These are phyloP conservation scores for Haplographium delicatum DNA, from an alignment of 495 filamentous ascomycete genomes.

Conservation along the genomic window DNA sequence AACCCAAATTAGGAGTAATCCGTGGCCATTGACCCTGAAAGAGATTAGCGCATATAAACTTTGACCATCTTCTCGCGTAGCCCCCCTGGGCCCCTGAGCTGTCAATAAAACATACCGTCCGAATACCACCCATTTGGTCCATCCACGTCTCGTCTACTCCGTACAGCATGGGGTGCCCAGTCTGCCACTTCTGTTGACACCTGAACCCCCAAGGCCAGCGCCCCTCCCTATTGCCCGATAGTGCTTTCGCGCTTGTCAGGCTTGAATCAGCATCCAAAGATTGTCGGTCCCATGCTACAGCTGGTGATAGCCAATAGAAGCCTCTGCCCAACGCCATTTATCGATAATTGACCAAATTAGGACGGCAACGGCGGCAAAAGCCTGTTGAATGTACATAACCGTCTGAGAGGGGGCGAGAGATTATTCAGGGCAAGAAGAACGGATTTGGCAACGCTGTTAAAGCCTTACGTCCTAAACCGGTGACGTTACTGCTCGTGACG, in stretches of 20 bases:
- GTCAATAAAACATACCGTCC: slow-evolving; percentile 16
- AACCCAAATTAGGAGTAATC: slow-evolving; percentile 14
- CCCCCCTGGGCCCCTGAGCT: slow-evolving; percentile 8
- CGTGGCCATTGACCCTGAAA: slow-evolving; percentile 15
- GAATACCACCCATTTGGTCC: slow-evolving; percentile 5
- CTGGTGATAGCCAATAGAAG: not conserved
- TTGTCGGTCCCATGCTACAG: not conserved
- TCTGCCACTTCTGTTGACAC: not conserved
- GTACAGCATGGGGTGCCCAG: not conserved
- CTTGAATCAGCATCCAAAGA: slow-evolving; percentile 12
- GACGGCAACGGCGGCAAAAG: not conserved
- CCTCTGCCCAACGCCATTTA: not conserved
- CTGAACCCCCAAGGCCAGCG: not conserved
- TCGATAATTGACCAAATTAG: too few relatives aligned
- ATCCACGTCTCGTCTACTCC: not conserved
- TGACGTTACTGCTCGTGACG: not conserved
- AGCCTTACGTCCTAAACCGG: not conserved
- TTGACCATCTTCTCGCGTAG: not conserved
- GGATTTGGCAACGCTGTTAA: not conserved
- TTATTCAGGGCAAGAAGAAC: not conserved
- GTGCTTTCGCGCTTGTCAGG: slow-evolving; percentile 10
- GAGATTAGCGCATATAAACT: slow-evolving; percentile 8
- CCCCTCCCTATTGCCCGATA: slow-evolving; percentile 1
- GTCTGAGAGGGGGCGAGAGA: not conserved
- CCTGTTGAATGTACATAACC: not conserved